Evolutionary conservation across 768 basidiomycete species (phyloP), one percentile per base, ranked within the genome.

Genomic region (Lenzites betulinus): DNA sequence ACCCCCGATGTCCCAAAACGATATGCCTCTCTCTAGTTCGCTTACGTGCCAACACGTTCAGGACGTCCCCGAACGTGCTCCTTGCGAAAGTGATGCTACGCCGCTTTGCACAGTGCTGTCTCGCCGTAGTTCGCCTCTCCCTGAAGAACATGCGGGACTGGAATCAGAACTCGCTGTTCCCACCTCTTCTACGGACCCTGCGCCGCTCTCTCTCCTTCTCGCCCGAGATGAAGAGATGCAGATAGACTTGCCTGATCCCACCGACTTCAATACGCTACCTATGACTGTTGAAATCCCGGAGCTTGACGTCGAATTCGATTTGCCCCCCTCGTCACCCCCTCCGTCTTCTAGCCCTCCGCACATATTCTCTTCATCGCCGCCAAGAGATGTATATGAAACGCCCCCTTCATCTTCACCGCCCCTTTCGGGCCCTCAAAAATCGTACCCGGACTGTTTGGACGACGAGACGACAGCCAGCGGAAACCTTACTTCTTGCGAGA

Each of bases 381-480:
- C 60, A 6, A 48, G 48, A 26, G 8, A n/a, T 3, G n/a, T 8
- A 13, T 35, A 16, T 22, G 20, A 13, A 1, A 46, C 55, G 15
- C 48, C 66, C 15, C 66, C 66, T 9, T 55, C 66, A 7, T 64
- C 66, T 7, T 60, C 60, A 25, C 66, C 63, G 6, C 65, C 65
- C 1, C 22, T 57, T 16, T 15, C 42, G 15, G 8, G 3, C 12
- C n/a, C n/a, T n/a, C n/a, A n/a, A n/a, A n/a, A n/a, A n/a, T n/a
- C n/a, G n/a, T n/a, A n/a, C n/a, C n/a, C n/a, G n/a, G n/a, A n/a
- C n/a, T n/a, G n/a, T n/a, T n/a, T 20, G 15, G 42, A 56, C 11
- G 30, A 12, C 26, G 49, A 35, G 16, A 26, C 16, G 7, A 11
- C 7, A 12, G 4, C 33, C 16, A 18, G 15, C 38, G 15, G 15